Percentiles rank a stretch among this genome's conserved stretches.
These are phyloP conservation scores for Borovskyia barvae DNA, from an alignment of 208 protist genomes.

Conservation along the genomic window DNA sequence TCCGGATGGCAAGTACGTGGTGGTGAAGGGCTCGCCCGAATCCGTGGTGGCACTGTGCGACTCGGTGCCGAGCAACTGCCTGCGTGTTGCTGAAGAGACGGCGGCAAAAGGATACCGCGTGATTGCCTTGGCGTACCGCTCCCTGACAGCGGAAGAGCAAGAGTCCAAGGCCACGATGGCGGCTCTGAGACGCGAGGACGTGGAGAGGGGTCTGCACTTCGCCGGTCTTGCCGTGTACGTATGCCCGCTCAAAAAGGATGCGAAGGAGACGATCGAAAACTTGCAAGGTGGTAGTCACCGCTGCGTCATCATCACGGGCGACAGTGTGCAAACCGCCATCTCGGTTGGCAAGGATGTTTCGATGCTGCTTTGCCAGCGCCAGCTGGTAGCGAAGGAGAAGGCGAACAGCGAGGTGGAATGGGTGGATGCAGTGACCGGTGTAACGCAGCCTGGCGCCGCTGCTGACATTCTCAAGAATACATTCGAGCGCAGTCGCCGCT, in stretches of 20 bases:
- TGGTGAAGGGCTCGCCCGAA: slow-evolving; percentile 97
- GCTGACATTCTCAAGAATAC: slow-evolving; percentile 48
- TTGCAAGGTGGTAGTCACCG: slow-evolving; percentile 82
- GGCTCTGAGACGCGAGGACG: slow-evolving; percentile 68
- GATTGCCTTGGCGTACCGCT: slow-evolving; percentile 95
- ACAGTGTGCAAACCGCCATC: slow-evolving; percentile 97
- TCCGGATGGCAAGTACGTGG: slow-evolving; percentile 66
- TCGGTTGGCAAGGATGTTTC: slow-evolving; percentile 93
- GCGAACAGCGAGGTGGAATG: slow-evolving; percentile 45
- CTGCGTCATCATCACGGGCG: slow-evolving; percentile 98
- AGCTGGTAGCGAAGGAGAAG: slow-evolving; percentile 53
- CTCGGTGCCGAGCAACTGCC: slow-evolving; percentile 80
- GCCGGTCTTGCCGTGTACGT: slow-evolving; percentile 96
- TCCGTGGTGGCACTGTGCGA: slow-evolving; percentile 85
- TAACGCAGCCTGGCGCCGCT: slow-evolving; percentile 19
- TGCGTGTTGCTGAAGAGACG: slow-evolving; percentile 74
- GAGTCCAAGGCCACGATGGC: slow-evolving; percentile 43
- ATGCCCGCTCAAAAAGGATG: slow-evolving; percentile 94
- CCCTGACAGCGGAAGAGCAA: slow-evolving; percentile 49
- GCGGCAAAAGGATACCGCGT: slow-evolving; percentile 94
- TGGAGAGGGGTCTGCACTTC: slow-evolving; percentile 94
- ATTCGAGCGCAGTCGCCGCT: slow-evolving; percentile 49
- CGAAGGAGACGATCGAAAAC: slow-evolving; percentile 76
- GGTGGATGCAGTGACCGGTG: slow-evolving; percentile 53
- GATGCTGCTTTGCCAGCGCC: slow-evolving; percentile 68